Evolutionary conservation across 2,329 filamentous ascomycete genomes (phyloP).

Genomic region (Dothiorella sarmentorum): DNA sequence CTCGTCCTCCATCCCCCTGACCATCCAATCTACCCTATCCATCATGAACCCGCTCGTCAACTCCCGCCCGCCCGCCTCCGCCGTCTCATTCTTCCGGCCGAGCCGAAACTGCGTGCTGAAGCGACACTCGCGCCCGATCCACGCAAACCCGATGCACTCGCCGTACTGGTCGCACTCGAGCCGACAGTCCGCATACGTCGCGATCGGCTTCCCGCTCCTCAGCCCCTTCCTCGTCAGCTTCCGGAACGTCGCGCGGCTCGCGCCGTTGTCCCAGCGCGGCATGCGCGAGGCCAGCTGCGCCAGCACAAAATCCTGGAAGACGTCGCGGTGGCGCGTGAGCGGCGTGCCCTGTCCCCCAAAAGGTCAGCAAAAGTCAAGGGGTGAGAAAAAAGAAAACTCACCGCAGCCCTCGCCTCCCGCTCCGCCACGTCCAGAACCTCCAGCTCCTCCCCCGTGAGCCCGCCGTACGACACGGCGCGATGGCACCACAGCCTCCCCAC

Average conservation of each 20-base stretch:
- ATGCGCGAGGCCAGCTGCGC: conserved; percentile 27
- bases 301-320: conserved; percentile 34
- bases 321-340: conserved; percentile 34
- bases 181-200: conserved; percentile 29
- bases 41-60: conserved; percentile 14
- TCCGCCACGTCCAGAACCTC: conserved; percentile 47
- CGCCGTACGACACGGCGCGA: conserved; percentile 49
- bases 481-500: conserved; percentile 47
- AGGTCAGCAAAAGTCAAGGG: too few relatives aligned
- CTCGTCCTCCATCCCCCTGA: conserved; percentile 6
- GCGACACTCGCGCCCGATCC: conserved; percentile 16
- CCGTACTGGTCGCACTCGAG: conserved; percentile 32
- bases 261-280: conserved; percentile 35
- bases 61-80: background rate
- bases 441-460: conserved; percentile 44
- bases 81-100: background rate
- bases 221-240: conserved; percentile 2
- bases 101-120: background rate
- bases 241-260: conserved; percentile 12
- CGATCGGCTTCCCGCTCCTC: background rate
- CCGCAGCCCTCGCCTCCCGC: conserved; percentile 35
- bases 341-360: conserved; percentile 33
- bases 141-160: conserved; percentile 36
- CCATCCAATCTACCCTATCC: conserved; percentile 13
- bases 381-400: conserved; percentile 21